Conservation (phyloP, 2,329 filamentous ascomycete species). For the Elsinoe perseae region DNA sequence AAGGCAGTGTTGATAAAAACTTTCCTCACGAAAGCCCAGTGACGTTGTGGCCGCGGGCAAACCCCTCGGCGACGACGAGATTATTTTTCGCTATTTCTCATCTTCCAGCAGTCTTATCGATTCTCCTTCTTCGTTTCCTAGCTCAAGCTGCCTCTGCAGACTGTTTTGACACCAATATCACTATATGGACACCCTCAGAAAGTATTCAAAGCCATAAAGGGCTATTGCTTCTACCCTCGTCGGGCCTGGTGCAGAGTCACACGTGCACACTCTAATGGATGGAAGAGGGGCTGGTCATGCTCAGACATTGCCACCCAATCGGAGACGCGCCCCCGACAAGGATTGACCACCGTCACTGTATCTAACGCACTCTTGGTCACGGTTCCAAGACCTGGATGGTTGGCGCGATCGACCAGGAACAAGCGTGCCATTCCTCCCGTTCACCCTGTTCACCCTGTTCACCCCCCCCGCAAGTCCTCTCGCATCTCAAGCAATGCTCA, state of each 20-base stretch:
- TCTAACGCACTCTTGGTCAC: not conserved
- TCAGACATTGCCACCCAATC: slow-evolving; percentile 7
- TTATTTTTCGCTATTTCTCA: not conserved
- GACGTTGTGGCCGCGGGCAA: slow-evolving; percentile 4
- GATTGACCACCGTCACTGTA: not conserved
- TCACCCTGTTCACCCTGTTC: too few relatives aligned
- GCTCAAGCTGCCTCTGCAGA: not conserved
- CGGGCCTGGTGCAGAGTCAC: not conserved
- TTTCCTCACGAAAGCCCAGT: not conserved
- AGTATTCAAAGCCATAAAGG: not conserved
- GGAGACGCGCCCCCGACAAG: not conserved
- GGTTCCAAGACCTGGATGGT: not conserved
- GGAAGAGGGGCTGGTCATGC: not conserved
- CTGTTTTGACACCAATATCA: not conserved
- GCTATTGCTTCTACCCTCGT: not conserved
- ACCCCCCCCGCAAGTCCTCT: slow-evolving; percentile 1
- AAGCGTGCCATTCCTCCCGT: not conserved
- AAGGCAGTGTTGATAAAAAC: slow-evolving; percentile 12
- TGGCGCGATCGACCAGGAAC: slow-evolving; percentile 4
- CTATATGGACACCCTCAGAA: not conserved
- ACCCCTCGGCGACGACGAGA: slow-evolving; percentile 7
- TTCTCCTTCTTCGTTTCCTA: not conserved
- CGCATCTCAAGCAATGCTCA: too few relatives aligned
- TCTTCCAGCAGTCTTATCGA: not conserved
- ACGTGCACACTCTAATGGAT: not conserved